Base-by-base conservation (phyloP, 306 rosid genomes). In the Ziziphus jujuba region DNA sequence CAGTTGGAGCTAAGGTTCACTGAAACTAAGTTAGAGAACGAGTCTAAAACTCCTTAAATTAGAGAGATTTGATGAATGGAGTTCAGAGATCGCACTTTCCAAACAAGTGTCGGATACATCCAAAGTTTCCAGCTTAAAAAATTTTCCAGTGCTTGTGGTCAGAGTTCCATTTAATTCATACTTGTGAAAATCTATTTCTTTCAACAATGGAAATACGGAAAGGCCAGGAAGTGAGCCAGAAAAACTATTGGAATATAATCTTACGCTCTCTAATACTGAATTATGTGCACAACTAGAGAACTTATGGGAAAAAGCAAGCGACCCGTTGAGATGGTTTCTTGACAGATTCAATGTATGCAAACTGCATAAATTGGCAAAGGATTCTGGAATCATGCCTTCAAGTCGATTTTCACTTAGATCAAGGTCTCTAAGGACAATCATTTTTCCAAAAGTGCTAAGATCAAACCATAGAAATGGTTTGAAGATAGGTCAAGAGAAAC, bases 81-180 rank as follows among this genome's bases (percentile, higher is more conserved):
- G 10, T 28, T 63, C 68, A 48, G 43, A 43, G 45, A 63, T 25
- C 9, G 7, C 68, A 28, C 68, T 43, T 45, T 28, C 25, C 4
- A 48, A 48, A 16, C 0, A 9, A 48, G 24, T 7, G 9, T 2
- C 49, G n/a, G 21, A 0, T 25, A 33, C 40, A 9, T 0, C 0
- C 35, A 71, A n/a, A 0, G 0, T 0, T 0, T 0, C 0, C 0
- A 80, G 56, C 5, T 6, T 28, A 4, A 74, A 38, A 25, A 80
- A 57, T 15, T 55, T 8, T 6, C 66, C 55, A 23, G 72, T 24
- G n/a, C 14, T 17, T 13, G 21, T 2, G 20, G 74, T 22, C 47
- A 67, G 9, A 57, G 34, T 14, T 9, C 66, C 81, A 9, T 12
- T 70, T n/a, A 79, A 45, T 0, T 62, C 28, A 48, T 72, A 61